Percentiles rank a stretch among this genome's conserved stretches.
phyloP scores from a whole-genome alignment of 106 monocot species.

The Dactylorhiza incarnata region DNA sequence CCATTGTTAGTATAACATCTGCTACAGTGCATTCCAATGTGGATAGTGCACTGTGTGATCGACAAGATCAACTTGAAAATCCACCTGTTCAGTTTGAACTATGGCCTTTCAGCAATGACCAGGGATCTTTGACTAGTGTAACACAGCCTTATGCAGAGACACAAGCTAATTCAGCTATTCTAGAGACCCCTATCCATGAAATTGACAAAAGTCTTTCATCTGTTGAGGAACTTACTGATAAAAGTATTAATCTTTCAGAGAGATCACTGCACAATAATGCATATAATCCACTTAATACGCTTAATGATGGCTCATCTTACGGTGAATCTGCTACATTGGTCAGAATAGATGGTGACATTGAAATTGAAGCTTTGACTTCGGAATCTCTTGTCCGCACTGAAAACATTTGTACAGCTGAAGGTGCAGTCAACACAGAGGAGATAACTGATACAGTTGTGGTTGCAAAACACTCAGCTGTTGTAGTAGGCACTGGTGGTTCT shows the following conservation, averaged over 20 bases:
- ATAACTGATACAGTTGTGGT: conserved; percentile 6
- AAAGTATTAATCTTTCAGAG: conserved; percentile 6
- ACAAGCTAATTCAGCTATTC: neutral
- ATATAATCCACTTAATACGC: neutral
- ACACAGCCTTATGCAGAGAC: conserved; percentile 5
- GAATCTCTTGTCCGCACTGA: neutral
- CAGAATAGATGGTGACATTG: neutral
- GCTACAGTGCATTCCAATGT: too few species aligned
- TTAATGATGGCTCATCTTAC: neutral
- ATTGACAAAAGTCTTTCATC: neutral
- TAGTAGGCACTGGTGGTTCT: conserved; percentile 6
- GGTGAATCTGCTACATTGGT: conserved; percentile 1
- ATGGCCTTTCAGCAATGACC: neutral
- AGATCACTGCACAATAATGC: conserved; percentile 6
- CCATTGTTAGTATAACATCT: too few species aligned
- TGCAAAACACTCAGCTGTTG: neutral
- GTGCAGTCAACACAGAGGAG: conserved; percentile 6
- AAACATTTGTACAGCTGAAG: neutral
- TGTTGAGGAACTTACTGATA: conserved; percentile 3
- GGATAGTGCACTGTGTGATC: too few species aligned
- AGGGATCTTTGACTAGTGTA: neutral
- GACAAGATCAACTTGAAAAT: too few species aligned
- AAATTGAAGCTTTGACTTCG: neutral
- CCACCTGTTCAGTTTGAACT: too few species aligned
- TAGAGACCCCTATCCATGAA: neutral